Conservation (phyloP, 2,329 filamentous ascomycete species). For the Botrytis aclada region DNA sequence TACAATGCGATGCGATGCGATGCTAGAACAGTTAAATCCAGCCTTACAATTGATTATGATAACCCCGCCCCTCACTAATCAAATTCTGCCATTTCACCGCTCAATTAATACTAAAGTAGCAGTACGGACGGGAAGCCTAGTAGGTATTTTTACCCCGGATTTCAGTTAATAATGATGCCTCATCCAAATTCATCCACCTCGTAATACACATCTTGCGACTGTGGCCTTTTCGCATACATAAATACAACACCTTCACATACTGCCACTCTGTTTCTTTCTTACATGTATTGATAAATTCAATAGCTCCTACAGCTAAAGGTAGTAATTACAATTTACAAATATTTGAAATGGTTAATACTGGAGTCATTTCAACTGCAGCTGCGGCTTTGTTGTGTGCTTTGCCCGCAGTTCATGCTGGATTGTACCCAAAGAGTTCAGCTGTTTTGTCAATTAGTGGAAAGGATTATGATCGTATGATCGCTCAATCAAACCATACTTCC, state of each 20-base stretch:
- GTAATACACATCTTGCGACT: constrained; percentile 18
- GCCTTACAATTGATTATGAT: not conserved
- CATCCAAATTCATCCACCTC: constrained; percentile 1
- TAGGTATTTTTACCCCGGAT: constrained; percentile 19
- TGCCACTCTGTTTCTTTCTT: not conserved
- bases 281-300: constrained; percentile 12
- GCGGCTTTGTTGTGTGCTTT: constrained; percentile 64
- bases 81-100: not conserved
- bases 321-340: not conserved
- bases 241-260: not conserved
- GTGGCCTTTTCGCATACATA: constrained; percentile 19
- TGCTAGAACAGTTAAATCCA: not conserved
- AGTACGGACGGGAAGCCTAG: not conserved
- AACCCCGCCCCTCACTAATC: not conserved
- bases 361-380: constrained; percentile 50
- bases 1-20: not conserved
- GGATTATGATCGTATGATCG: constrained; percentile 78
- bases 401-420: constrained; percentile 58
- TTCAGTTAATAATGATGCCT: not conserved
- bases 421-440: constrained; percentile 84
- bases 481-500: constrained; percentile 86
- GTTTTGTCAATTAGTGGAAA: constrained; percentile 79
- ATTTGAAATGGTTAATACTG: constrained; percentile 51
- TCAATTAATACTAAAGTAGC: not conserved
- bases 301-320: constrained; percentile 9